Evolutionary conservation across 2,329 filamentous ascomycete genomes (phyloP).

Genomic region (Alternaria sp.): DNA sequence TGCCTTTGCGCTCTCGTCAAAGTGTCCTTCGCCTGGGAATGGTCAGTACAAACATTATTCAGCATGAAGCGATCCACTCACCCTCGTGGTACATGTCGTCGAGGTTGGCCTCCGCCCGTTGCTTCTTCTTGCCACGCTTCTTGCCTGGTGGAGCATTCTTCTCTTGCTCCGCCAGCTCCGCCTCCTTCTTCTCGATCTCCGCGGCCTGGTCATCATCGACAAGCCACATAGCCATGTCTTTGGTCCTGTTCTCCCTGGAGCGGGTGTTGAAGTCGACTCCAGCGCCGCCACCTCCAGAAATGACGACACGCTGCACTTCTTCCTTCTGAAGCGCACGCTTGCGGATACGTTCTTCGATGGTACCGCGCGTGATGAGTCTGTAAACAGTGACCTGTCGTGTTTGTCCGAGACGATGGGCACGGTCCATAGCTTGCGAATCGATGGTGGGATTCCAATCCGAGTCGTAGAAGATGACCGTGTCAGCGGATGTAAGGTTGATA

Average conservation of each 20-base stretch:
- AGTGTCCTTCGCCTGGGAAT: conserved; percentile 84
- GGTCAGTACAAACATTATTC: conserved; percentile 28
- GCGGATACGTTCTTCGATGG: conserved; percentile 96
- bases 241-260: conserved; percentile 87
- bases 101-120: conserved; percentile 68
- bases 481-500: conserved; percentile 95
- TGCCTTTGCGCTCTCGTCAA: conserved; percentile 85
- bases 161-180: conserved; percentile 76
- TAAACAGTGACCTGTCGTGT: conserved; percentile 97
- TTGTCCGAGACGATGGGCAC: conserved; percentile 95
- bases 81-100: conserved; percentile 99
- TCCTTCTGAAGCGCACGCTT: conserved; percentile 98
- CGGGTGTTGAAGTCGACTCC: conserved; percentile 97
- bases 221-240: conserved; percentile 98
- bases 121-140: conserved; percentile 69
- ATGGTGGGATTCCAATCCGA: conserved; percentile 99
- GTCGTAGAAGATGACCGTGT: conserved; percentile 99
- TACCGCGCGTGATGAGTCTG: conserved; percentile 93
- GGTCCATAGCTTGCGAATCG: conserved; percentile 98
- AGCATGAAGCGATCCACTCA: conserved; percentile 56
- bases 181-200: conserved; percentile 90
- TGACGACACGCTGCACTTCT: conserved; percentile 96
- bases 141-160: conserved; percentile 49
- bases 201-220: conserved; percentile 96
- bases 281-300: conserved; percentile 80